phyloP scores from a whole-genome alignment of 1,284 basidiomycete genomes.

The Cutaneotrichosporon mucoides region DNA sequence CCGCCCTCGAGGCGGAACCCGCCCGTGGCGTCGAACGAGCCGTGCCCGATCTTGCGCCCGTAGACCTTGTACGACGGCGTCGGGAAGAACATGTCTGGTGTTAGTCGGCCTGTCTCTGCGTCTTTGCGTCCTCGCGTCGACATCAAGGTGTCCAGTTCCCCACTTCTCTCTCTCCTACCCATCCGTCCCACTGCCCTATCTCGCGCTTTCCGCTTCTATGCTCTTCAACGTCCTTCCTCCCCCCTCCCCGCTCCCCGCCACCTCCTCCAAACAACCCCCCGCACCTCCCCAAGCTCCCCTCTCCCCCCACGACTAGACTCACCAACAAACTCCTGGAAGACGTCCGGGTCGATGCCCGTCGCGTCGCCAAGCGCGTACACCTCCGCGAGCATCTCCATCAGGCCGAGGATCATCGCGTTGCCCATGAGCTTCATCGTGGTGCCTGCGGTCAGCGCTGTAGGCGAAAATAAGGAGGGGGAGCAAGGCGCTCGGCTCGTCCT shows the following conservation, averaged over 20 bases:
- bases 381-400: slow-evolving; percentile 40
- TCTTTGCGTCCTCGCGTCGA: background rate
- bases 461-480: too few relatives aligned
- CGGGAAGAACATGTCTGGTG: slow-evolving; percentile 31
- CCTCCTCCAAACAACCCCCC: too few relatives aligned
- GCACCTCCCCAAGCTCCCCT: too few relatives aligned
- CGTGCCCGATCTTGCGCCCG: slow-evolving; percentile 38
- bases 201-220: too few relatives aligned
- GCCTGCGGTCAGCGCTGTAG: slow-evolving; percentile 19
- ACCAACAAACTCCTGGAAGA: slow-evolving; percentile 24
- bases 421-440: slow-evolving; percentile 40
- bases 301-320: too few relatives aligned
- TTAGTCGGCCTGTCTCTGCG: background rate
- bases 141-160: background rate
- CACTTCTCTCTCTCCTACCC: too few relatives aligned
- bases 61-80: slow-evolving; percentile 38
- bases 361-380: slow-evolving; percentile 37
- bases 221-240: too few relatives aligned
- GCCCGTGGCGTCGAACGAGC: slow-evolving; percentile 23
- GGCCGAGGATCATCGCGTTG: slow-evolving; percentile 37
- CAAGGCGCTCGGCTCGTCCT: too few relatives aligned
- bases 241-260: too few relatives aligned
- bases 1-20: slow-evolving; percentile 38
- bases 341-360: slow-evolving; percentile 27
- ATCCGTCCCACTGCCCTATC: too few relatives aligned